A percentile compares a stretch with the other conserved stretches of the same genome.
Conservation (phyloP, 1,284 basidiomycete genomes). For the Cryptococcus sp. region DNA sequence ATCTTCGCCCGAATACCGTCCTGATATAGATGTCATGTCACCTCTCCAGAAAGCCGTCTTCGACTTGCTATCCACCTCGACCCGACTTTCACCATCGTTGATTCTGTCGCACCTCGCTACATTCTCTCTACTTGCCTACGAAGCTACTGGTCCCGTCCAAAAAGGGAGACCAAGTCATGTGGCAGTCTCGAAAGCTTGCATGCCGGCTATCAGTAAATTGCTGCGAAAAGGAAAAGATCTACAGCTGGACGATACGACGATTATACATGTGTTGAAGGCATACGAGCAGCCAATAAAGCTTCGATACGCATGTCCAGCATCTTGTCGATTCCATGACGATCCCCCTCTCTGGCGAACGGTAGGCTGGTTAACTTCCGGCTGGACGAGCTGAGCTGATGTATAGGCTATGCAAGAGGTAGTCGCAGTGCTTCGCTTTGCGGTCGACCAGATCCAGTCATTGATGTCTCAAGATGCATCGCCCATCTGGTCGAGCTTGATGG, state of each 20-base stretch:
- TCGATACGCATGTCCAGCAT: slow-evolving; percentile 86
- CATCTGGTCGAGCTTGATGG: slow-evolving; percentile 75
- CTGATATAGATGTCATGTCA: slow-evolving; percentile 76
- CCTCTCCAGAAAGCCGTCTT: slow-evolving; percentile 74
- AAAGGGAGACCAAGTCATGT: slow-evolving; percentile 72
- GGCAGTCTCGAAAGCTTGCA: slow-evolving; percentile 76
- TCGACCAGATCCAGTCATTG: not conserved
- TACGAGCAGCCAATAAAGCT: slow-evolving; percentile 86
- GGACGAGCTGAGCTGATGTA: not conserved
- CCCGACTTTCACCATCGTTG: slow-evolving; percentile 60
- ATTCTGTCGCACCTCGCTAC: slow-evolving; percentile 79
- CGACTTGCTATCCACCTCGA: slow-evolving; percentile 58
- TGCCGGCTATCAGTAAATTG: slow-evolving; percentile 73
- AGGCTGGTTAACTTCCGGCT: slow-evolving; percentile 42
- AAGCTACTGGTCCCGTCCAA: slow-evolving; percentile 38
- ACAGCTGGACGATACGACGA: slow-evolving; percentile 69
- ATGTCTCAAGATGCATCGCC: slow-evolving; percentile 55
- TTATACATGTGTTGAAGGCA: slow-evolving; percentile 76
- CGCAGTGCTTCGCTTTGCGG: not conserved
- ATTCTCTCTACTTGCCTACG: slow-evolving; percentile 79
- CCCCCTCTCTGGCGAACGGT: slow-evolving; percentile 88
- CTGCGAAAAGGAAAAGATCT: slow-evolving; percentile 46
- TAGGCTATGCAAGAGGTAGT: slow-evolving; percentile 22
- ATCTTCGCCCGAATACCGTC: slow-evolving; percentile 75
- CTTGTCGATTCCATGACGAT: slow-evolving; percentile 79